Evolutionary conservation across 2,329 filamentous ascomycete genomes (phyloP), one percentile per base, ranked within the genome.

Genomic region (Arthrobotrys conoides): DNA sequence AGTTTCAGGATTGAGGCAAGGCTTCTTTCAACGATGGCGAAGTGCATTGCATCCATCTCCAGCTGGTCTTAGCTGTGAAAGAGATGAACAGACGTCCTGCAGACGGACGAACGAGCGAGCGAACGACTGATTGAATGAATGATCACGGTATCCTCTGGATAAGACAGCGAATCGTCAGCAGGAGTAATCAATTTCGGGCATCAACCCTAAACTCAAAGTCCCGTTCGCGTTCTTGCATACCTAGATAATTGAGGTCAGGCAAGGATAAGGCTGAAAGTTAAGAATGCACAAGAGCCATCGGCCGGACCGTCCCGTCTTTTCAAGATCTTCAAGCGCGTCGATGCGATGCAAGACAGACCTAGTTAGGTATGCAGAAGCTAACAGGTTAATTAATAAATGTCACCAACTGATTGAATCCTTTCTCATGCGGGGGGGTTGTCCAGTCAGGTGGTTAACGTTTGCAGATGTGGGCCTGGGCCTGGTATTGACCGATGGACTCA

Each of bases 401-500:
- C 53, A 38, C 38, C 53, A 20, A 38, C n/a, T 22, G 30, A 59
- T 59, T 16, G 53, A 59, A 59, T 59, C 30, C 53, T 59, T 59
- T n/a, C n/a, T 59, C 33, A 14, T 12, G 53, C 53, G 30, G 53
- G 33, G 53, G 30, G 33, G 10, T 38, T 33, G 10, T 18, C 53
- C 30, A 38, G 53, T 59, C 53, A 59, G 30, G 53, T 38, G 53
- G 30, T n/a, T n/a, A n/a, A 14, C 36, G 27, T 33, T n/a, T n/a
- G n/a, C n/a, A 8, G 53, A 36, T 8, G 53, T 38, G 30, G 53
- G 53, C 27, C 27, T 30, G 6, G 38, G 38, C 44, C n/a, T 46
- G 44, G 38, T 41, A 41, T 14, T n/a, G n/a, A n/a, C n/a, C 10
- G 38, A 46, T 20, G 44, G 44, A n/a, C n/a, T n/a, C n/a, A 46